Base-by-base conservation (phyloP, 2,329 filamentous ascomycete genomes). In the Davidsoniella australis region DNA sequence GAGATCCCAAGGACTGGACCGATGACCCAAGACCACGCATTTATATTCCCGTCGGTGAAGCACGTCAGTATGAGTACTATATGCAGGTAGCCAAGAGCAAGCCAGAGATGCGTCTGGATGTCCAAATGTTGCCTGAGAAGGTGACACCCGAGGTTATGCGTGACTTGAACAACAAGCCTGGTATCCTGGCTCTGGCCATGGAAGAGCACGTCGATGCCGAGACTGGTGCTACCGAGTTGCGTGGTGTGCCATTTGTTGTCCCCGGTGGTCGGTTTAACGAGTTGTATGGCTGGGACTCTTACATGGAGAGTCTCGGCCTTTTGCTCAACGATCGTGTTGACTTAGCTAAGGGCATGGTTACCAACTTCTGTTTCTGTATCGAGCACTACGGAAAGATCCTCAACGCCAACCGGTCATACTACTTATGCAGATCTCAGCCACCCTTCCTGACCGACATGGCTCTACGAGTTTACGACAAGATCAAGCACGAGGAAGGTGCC, bases 361-460 rank as follows among this genome's bases (percentile, higher is more conserved):
- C 76, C 58, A 94, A 98, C 68, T 96, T 96, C 64, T 93, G 86
- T 64, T 98, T 98, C 69, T 94, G 86, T 66, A 96, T 98, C 64
- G 81, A 88, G 62, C 89, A 98, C 65, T 98, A 98, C 62, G 89
- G 88, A 59, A 98, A 96, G 69, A 94, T 98, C 53, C 76, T 96
- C 56, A 98, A 98, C 64, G 91, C 91, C 47, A 98, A 91, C 51
- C 78, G 91, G 36, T 88, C 88, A 1, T 98, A 98, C 70, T 98
- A 98, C 61, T 78, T 98, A 14, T 82, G 78, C 55, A 82, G 91
- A 52, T 95, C 91, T 2, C 91, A 98, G 64, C 91, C 91, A 2
- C 91, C 91, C 0, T 96, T 98, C 67, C 69, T 98, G 50, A 98
- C 91, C 1, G 91, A 98, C 64, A 95, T 98, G 87, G 84, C 89